Conservation (phyloP, 2,329 filamentous ascomycete genomes). For the Monosporascus sp. region DNA sequence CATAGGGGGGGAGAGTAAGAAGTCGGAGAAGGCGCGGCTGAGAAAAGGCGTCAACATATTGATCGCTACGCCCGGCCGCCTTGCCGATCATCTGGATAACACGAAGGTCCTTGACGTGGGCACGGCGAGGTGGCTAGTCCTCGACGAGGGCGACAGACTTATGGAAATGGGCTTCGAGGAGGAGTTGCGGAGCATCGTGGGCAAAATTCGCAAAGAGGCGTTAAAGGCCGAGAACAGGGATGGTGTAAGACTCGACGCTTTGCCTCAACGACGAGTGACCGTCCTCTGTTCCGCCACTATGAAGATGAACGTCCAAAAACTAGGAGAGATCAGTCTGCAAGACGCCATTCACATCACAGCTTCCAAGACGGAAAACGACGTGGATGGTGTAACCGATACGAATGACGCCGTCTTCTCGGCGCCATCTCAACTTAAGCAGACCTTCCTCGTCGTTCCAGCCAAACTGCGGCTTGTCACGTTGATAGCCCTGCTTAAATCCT, state of each 20-base stretch:
- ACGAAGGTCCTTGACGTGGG: constrained; percentile 85
- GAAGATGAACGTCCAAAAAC: constrained; percentile 92
- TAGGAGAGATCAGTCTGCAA: constrained; percentile 92
- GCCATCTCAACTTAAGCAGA: constrained; percentile 89
- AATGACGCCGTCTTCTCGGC: constrained; percentile 64
- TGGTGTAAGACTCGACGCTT: constrained; percentile 51
- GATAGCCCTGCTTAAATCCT: constrained; percentile 74
- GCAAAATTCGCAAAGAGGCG: constrained; percentile 64
- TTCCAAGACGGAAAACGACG: constrained; percentile 45
- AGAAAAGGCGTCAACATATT: constrained; percentile 94
- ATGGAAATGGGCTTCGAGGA: constrained; percentile 98
- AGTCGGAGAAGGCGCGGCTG: constrained; percentile 85
- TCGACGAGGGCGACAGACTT: constrained; percentile 95
- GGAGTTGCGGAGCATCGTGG: constrained; percentile 82
- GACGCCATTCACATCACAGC: constrained; percentile 85
- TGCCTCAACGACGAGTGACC: constrained; percentile 75
- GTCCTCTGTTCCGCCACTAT: constrained; percentile 94
- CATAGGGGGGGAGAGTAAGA: constrained; percentile 63
- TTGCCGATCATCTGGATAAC: constrained; percentile 88
- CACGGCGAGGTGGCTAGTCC: constrained; percentile 85
- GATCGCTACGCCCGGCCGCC: constrained; percentile 85
- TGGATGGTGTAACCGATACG: constrained; percentile 39
- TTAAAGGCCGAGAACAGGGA: constrained; percentile 56
- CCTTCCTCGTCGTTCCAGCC: constrained; percentile 79
- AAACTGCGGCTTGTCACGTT: constrained; percentile 89